Evolutionary conservation across 768 basidiomycete species (phyloP), one percentile per base, ranked within the genome.

Genomic region (Galerina sulciceps): DNA sequence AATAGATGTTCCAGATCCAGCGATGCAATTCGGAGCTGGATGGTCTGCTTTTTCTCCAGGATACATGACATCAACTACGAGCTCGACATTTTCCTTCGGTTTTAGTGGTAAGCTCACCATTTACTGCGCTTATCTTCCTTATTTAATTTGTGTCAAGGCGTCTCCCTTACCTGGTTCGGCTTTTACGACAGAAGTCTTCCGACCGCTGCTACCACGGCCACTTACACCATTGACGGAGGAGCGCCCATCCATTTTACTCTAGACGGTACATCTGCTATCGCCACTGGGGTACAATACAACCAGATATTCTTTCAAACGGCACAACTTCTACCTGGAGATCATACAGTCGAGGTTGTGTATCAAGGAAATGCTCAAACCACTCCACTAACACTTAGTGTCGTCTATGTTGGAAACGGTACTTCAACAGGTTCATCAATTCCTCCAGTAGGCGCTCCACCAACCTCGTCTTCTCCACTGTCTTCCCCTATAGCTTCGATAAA

Each of bases 211-310:
- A 64, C 64, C 11, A 55, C 62, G 0, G 73, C 62, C 15, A 65
- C 61, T 31, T 75, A 73, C 57, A 53, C 66, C 1, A 67, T 75
- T 43, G 73, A 75, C 55, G 66, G 64, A 2, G 44, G 55, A 49
- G 46, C 41, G 8, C 67, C 42, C 20, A 58, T 18, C 31, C 50
- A 10, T 46, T 71, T 66, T 43, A 13, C 18, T 13, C 53, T 69
- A 3, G 55, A 61, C 10, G 72, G 71, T 15, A 52, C 67, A 10
- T 31, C 59, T 1, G 48, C 55, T 8, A 53, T 57, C 42, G 9
- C 22, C 6, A 55, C 54, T 10, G 45, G 43, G 10, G 44, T 59
- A 18, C 61, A 58, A 50, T 63, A 56, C 46, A 52, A 55, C 43
- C 45, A 63, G 47, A 10, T 55, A 53, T 40, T 60, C 58, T 46